These are phyloP conservation scores for Picea abies DNA, from an alignment of 83 land plant species.

Conservation along the genomic window DNA sequence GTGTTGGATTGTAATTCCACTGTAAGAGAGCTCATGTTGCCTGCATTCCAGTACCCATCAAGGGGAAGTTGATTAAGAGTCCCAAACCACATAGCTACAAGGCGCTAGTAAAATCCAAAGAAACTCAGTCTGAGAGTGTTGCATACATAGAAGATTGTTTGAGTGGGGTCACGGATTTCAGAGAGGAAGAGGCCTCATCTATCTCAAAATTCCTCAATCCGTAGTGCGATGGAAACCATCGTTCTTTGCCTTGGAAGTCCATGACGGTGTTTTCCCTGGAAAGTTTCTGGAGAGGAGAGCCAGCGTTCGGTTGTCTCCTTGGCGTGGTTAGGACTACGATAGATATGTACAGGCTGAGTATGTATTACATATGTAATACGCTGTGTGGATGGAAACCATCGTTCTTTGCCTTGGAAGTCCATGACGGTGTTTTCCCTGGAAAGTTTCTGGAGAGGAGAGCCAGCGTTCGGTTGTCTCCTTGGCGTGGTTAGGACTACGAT, in stretches of 20 bases:
- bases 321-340: slow-evolving; percentile 27
- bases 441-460: too few species aligned
- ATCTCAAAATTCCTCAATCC: slow-evolving; percentile 49
- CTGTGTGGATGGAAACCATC: slow-evolving; percentile 46
- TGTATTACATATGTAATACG: slow-evolving; percentile 81
- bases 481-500: slow-evolving; percentile 27
- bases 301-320: too few species aligned
- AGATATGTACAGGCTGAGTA: slow-evolving; percentile 95
- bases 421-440: too few species aligned
- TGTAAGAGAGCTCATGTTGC: too few species aligned
- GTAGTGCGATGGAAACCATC: slow-evolving; percentile 63
- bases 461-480: too few species aligned
- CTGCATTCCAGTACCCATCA: too few species aligned
- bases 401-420: slow-evolving; percentile 48
- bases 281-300: too few species aligned
- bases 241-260: slow-evolving; percentile 48
- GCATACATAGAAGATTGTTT: slow-evolving; percentile 60
- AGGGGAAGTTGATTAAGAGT: too few species aligned
- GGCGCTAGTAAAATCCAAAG: too few species aligned
- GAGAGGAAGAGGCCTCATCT: slow-evolving; percentile 20
- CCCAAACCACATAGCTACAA: too few species aligned
- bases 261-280: too few species aligned
- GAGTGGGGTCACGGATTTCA: slow-evolving; percentile 18
- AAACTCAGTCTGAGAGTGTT: background rate
- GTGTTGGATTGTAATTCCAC: too few species aligned